Conservation (phyloP, 805 yeast species). For the Helenozyma rhizophorensis region DNA sequence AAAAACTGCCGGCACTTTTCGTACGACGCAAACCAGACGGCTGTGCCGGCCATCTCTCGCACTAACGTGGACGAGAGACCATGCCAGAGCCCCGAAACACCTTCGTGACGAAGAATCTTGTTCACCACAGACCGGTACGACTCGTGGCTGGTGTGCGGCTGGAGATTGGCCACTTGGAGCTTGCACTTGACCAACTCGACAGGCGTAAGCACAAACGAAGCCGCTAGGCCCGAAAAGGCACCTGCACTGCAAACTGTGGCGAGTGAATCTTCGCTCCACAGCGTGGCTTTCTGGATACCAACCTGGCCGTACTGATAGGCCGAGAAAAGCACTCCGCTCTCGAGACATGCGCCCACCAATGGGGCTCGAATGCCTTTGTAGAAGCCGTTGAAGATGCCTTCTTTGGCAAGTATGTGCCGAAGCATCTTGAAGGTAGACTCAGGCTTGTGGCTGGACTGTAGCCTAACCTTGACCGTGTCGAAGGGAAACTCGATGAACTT, state of each 20-base stretch:
- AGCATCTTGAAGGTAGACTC: constrained; percentile 66
- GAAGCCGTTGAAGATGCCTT: constrained; percentile 70
- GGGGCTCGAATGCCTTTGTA: constrained; percentile 82
- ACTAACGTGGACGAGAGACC: constrained; percentile 80
- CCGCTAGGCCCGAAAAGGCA: constrained; percentile 74
- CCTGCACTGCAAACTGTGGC: constrained; percentile 54
- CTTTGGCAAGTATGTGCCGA: constrained; percentile 52
- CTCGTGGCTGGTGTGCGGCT: constrained; percentile 17
- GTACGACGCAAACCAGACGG: constrained; percentile 92
- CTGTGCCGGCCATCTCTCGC: constrained; percentile 85
- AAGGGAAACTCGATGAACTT: constrained; percentile 88
- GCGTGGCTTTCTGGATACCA: constrained; percentile 3
- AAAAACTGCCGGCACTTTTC: constrained; percentile 48
- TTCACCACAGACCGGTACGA: constrained; percentile 28
- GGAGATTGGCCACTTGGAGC: constrained; percentile 59
- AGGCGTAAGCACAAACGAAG: constrained; percentile 83
- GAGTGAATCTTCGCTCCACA: constrained; percentile 4
- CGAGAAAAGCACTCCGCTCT: constrained; percentile 75
- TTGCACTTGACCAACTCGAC: constrained; percentile 88
- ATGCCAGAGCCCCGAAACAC: constrained; percentile 75
- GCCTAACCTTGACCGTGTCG: constrained; percentile 85
- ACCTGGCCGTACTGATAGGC: constrained; percentile 43
- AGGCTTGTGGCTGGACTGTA: constrained; percentile 50
- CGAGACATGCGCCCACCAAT: constrained; percentile 83
- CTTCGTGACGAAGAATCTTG: constrained; percentile 45